These are phyloP conservation scores for Chenopodium formosanum DNA, from an alignment of 148 eudicot species.

Conservation along the genomic window DNA sequence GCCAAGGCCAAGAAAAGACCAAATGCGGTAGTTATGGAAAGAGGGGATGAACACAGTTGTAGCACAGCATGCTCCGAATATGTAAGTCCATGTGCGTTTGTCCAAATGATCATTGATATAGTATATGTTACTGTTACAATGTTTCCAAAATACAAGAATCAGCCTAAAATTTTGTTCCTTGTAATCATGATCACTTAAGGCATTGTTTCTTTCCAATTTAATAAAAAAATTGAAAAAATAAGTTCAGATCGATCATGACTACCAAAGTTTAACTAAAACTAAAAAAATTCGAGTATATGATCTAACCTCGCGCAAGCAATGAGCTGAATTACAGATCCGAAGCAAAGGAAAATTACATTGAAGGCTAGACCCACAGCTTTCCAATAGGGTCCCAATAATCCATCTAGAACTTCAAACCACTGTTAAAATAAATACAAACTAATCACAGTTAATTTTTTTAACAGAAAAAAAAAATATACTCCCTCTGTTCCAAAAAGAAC, in stretches of 20 bases:
- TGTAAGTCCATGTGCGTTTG: constrained; percentile 98
- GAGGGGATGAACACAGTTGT: constrained; percentile 70
- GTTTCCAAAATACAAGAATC: background rate
- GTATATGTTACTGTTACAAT: constrained; percentile 67
- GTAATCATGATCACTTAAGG: background rate
- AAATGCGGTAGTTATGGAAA: constrained; percentile 90
- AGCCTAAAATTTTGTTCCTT: constrained; percentile 14
- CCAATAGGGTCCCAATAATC: constrained; percentile 89
- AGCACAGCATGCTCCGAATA: constrained; percentile 98
- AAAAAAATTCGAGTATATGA: background rate
- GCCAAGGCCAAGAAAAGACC: constrained; percentile 93
- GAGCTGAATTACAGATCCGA: constrained; percentile 92
- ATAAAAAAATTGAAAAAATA: too few species aligned
- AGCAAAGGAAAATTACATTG: constrained; percentile 75
- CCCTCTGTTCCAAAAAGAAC: too few species aligned
- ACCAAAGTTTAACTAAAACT: too few species aligned
- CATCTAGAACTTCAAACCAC: constrained; percentile 97
- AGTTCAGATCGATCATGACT: background rate
- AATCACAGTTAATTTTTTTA: too few species aligned
- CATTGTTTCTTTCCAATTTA: background rate
- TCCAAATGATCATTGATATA: constrained; percentile 87
- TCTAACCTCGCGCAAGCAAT: constrained; percentile 83
- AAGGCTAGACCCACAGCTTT: constrained; percentile 78
- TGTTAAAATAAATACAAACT: constrained; percentile 17
- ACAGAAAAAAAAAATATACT: too few species aligned